These are phyloP conservation scores for Phytopythium aichiense DNA, from an alignment of 352 stramenopile genomes.

Conservation along the genomic window DNA sequence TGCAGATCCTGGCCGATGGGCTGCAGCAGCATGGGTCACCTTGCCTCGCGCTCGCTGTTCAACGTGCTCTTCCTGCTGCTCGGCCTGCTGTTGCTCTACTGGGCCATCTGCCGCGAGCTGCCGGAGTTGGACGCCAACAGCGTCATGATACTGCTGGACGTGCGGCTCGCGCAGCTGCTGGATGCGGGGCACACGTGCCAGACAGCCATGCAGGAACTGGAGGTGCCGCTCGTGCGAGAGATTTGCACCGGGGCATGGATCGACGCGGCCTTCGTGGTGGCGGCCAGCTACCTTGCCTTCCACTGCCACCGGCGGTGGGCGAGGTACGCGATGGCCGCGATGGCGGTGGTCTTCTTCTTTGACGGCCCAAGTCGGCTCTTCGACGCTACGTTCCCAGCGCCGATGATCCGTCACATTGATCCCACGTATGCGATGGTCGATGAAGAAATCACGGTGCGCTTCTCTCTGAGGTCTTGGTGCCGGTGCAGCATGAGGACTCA, in stretches of 20 bases:
- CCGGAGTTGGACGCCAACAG: conserved; percentile 35
- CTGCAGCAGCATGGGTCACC: conserved; percentile 45
- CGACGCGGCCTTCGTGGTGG: conserved; percentile 33
- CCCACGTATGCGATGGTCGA: conserved; percentile 64
- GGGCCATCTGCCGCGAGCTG: conserved; percentile 53
- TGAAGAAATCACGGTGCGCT: conserved; percentile 57
- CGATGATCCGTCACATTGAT: conserved; percentile 55
- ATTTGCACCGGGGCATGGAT: conserved; percentile 53
- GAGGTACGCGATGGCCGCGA: conserved; percentile 36
- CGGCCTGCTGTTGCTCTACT: conserved; percentile 52
- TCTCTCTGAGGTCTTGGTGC: neutral
- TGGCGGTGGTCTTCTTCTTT: conserved; percentile 40
- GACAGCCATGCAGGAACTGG: conserved; percentile 35
- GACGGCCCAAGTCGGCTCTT: conserved; percentile 46
- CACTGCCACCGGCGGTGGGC: conserved; percentile 56
- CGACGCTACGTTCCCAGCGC: conserved; percentile 47
- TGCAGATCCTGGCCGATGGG: conserved; percentile 68
- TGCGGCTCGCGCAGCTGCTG: conserved; percentile 33
- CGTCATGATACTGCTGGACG: conserved; percentile 35
- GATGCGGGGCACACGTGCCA: conserved; percentile 32
- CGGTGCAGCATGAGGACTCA: neutral
- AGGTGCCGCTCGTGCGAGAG: conserved; percentile 44
- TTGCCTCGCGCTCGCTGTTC: conserved; percentile 36
- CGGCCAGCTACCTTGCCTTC: conserved; percentile 41
- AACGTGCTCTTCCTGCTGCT: conserved; percentile 47